phyloP scores from a whole-genome alignment of 2,329 filamentous ascomycete species.

The Aspergillus fructus region DNA sequence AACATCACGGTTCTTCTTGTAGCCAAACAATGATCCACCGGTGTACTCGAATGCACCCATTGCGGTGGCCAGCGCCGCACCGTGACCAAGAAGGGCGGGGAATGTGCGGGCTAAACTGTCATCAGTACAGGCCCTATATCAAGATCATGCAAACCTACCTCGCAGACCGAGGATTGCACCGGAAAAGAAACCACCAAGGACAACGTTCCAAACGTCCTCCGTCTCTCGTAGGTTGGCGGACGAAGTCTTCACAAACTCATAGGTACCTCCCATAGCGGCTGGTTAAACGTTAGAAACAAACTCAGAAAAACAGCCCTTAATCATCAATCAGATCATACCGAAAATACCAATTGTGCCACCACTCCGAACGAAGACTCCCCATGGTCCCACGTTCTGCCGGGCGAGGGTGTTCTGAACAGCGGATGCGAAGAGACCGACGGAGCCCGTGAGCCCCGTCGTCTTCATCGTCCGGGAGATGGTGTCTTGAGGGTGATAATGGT shows the following conservation, averaged over 20 bases:
- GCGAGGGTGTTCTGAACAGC: constrained; percentile 84
- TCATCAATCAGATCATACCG: constrained; percentile 48
- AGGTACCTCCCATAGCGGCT: constrained; percentile 74
- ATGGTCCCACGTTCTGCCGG: constrained; percentile 76
- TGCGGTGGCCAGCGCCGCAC: constrained; percentile 56
- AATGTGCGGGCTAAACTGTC: constrained; percentile 58
- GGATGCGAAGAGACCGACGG: constrained; percentile 69
- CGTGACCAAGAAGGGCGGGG: constrained; percentile 69
- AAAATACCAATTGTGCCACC: constrained; percentile 71
- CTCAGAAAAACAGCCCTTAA: background rate
- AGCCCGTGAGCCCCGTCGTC: constrained; percentile 64
- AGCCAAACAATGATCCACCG: constrained; percentile 60
- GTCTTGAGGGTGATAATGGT: constrained; percentile 70
- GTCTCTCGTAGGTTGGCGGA: constrained; percentile 82
- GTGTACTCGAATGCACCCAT: constrained; percentile 68
- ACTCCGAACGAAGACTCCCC: constrained; percentile 76
- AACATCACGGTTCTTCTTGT: constrained; percentile 55
- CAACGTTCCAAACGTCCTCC: constrained; percentile 74
- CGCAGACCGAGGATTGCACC: constrained; percentile 71
- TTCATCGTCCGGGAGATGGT: constrained; percentile 67
- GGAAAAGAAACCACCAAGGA: constrained; percentile 72
- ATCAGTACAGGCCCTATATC: constrained; percentile 16
- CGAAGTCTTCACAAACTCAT: constrained; percentile 73
- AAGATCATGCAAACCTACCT: constrained; percentile 51
- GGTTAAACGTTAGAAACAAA: constrained; percentile 16